Base-by-base conservation (phyloP, 2,329 filamentous ascomycete genomes). In the Gremmenia infestans region DNA sequence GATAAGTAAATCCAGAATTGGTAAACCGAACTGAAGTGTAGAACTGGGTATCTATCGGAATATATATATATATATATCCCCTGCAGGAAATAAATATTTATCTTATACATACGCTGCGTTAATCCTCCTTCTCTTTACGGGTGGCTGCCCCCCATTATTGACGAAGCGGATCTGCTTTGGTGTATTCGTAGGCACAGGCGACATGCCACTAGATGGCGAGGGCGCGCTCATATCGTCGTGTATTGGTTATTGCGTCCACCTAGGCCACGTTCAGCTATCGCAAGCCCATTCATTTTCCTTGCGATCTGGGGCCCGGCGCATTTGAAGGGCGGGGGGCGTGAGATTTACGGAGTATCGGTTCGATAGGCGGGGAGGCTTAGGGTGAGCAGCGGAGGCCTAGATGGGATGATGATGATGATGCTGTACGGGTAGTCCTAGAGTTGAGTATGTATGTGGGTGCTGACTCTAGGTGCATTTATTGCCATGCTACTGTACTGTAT, bases 131-230 rank as follows among this genome's bases (percentile, higher is more conserved):
- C 88, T 79, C 73, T 92, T 93, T 25, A 87, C 86, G 59, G 89
- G 88, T 49, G 89, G 89, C 62, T 89, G 87, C 60, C 89, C 88
- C 73, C 91, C 87, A 67, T 86, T 91, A 62, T 90, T 88, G 65
- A 93, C 88, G 71, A 92, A 93, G 65, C 88, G 86, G 63, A 90
- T 89, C 70, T 81, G 79, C 71, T 81, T 83, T 55, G 74, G 78
- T 47, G 75, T 71, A 22, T 22, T 22, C 22, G 22, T 22, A 56
- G 65, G 59, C 35, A 60, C 22, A 54, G 58, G 23, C 25, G 53
- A 23, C 12, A 48, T 37, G 43, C 57, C 50, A 48, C 51, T 55
- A 45, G 57, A 50, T 45, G 47, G 61, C 55, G 57, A 53, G 52
- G 48, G 61, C 55, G 57, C 49, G 53, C 56, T 63, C 60, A 61